Base-by-base conservation (phyloP, 2,329 filamentous ascomycete genomes). In the Fusarium nisikadoi region DNA sequence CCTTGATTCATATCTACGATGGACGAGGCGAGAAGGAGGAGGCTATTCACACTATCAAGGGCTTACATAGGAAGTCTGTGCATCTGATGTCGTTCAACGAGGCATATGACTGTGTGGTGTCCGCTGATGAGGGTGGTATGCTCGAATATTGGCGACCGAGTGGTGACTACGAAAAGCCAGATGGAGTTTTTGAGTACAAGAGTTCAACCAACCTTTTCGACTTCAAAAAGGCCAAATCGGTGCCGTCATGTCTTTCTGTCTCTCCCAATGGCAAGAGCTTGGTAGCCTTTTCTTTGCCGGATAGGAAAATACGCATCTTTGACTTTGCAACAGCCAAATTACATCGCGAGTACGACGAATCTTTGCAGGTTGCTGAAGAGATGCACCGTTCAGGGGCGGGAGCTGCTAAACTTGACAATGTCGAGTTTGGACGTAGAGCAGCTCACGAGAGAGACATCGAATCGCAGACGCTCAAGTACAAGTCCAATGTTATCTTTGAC, bases 331-430 rank as follows among this genome's bases (percentile, higher is more conserved):
- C 93, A 0, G 96, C 90, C 16, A 98, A 97, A 81, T 87, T 99
- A 8, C 91, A 95, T 77, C 91, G 95, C 41, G 96, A 94, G 3
- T 99, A 99, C 78, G 97, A 99, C 77, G 96, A 99, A 80, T 98
- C 95, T 8, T 86, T 99, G 16, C 87, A 92, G 62, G 96, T 94
- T 3, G 91, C 97, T 47, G 94, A 94, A 58, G 94, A 97, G 70
- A 97, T 98, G 94, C 95, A 99, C 77, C 94, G 97, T 82, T 93
- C 94, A n/a, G 95, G 94, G 1, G 96, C 93, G 2, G 91, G 93
- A 1, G 83, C 92, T 12, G 90, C 94, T 63, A 94, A 94, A 73
- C 84, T 99, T 2, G 96, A 98, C 62, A 90, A 94, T 70, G 90
- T 98, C 8, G 96, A 99, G 75, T 98, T 99, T 78, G 95, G 95